phyloP scores from a whole-genome alignment of 129 eudicot species.

The Chrysanthemum lavandulifolium region DNA sequence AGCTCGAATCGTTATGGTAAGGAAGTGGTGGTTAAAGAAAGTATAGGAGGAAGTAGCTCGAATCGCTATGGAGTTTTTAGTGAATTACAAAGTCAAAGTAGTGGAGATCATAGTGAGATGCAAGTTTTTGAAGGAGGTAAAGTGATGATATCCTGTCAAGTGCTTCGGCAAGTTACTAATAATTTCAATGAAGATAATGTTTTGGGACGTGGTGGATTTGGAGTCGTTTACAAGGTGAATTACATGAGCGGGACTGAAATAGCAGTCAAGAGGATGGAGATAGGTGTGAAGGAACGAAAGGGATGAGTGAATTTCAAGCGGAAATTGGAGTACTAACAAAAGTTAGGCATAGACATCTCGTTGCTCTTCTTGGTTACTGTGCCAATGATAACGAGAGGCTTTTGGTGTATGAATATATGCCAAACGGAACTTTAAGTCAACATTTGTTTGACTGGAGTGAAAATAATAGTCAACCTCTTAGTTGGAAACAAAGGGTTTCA shows the following conservation, averaged over 20 bases:
- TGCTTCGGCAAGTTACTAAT: constrained; percentile 9
- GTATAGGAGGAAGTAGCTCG: constrained; percentile 2
- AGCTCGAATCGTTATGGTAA: not conserved
- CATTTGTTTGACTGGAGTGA: constrained; percentile 13
- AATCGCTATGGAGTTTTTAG: not conserved
- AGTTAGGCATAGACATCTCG: constrained; percentile 20
- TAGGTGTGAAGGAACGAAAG: constrained; percentile 19
- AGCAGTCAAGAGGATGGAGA: constrained; percentile 17
- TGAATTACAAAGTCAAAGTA: constrained; percentile 12
- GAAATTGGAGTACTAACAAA: constrained; percentile 18
- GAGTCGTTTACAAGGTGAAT: constrained; percentile 17
- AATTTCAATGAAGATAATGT: constrained; percentile 4
- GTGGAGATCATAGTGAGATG: constrained; percentile 19
- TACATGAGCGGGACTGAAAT: constrained; percentile 16
- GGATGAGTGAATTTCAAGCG: constrained; percentile 13
- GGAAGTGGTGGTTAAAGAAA: constrained; percentile 3
- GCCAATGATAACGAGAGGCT: constrained; percentile 14
- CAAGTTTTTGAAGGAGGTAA: constrained; percentile 11
- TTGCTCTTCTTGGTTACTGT: constrained; percentile 17
- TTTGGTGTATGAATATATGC: constrained; percentile 19
- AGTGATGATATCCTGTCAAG: constrained; percentile 19
- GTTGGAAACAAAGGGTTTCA: constrained; percentile 17
- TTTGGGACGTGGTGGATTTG: constrained; percentile 18
- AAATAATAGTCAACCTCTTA: constrained; percentile 8
- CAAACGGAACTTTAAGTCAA: constrained; percentile 18